Evolutionary conservation across 2,329 filamentous ascomycete genomes (phyloP), one percentile per base, ranked within the genome.

Genomic region (Geosmithia flava): DNA sequence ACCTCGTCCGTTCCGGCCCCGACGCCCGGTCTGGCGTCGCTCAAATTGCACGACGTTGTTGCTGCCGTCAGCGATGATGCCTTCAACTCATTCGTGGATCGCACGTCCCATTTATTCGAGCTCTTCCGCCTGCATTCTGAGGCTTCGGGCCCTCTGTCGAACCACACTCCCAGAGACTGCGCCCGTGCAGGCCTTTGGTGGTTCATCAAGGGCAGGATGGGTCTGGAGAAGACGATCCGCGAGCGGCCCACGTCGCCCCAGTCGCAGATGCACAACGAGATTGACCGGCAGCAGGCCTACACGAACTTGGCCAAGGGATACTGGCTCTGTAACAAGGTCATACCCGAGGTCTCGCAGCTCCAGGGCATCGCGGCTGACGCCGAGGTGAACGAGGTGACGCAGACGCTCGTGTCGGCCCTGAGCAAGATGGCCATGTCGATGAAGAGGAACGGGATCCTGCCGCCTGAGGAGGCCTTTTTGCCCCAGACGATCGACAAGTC

Each of bases 291-390:
- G 50, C 90, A 95, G 64, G 83, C 87, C 1, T 89, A 94, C 56
- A 76, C 91, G 1, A 87, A 95, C 62, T 70, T 96, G 46, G 83
- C 87, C 20, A 96, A 95, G 62, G 75, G 82, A 0, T 84, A 87
- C 62, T 96, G 90, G 89, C 78, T 95, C n/a, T 73, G 67, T 20
- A 72, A 78, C 46, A 66, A 75, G 46, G 65, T 72, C 1, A 63
- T 80, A 7, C 71, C 74, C 2, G 73, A 78, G 49, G 62, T 76
- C 3, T 59, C 68, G 7, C 64, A 66, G 29, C 62, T 64, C 20
- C 72, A 68, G 44, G 68, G 62, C 8, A 63, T 66, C 42, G 58
- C 64, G 0, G 59, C 64, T 2, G 68, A 71, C 45, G 57, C 62
- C n/a, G 73, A 79, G 51, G 61, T 76, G 11, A 68, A 74, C 17